Percentiles rank a stretch among this genome's conserved stretches.
These are phyloP conservation scores for Trichosporon ovoides DNA, from an alignment of 1,284 basidiomycete species.

Conservation along the genomic window DNA sequence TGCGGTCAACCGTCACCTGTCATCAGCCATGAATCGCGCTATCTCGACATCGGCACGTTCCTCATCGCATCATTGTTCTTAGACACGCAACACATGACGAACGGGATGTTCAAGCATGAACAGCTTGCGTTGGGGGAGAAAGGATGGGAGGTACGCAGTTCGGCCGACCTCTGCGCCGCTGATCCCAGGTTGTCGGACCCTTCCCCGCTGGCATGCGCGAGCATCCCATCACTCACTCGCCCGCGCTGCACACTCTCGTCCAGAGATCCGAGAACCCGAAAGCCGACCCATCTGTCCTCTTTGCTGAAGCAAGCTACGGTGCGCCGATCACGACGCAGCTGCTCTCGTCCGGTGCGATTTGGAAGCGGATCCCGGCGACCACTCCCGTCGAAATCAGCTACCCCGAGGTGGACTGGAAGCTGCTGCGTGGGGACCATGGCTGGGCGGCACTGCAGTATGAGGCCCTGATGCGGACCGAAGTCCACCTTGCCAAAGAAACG, in stretches of 20 bases:
- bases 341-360: neutral
- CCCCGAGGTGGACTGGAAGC: slow-evolving; percentile 30
- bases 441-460: slow-evolving; percentile 45
- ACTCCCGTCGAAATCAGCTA: neutral
- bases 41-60: no score
- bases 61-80: no score
- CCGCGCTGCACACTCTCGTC: slow-evolving; percentile 25
- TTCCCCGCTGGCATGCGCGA: slow-evolving; percentile 46
- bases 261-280: neutral
- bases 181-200: slow-evolving; percentile 34
- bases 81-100: no score
- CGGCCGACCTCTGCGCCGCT: neutral
- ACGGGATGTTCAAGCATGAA: neutral
- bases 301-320: neutral
- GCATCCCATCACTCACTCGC: slow-evolving; percentile 35
- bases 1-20: no score
- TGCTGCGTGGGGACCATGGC: slow-evolving; percentile 42
- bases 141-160: slow-evolving; percentile 1
- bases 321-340: neutral
- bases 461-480: slow-evolving; percentile 27
- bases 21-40: no score
- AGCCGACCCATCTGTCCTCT: neutral
- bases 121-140: neutral
- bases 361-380: slow-evolving; percentile 20
- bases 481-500: slow-evolving; percentile 7